Evolutionary conservation across 169 alveolate genomes (phyloP).

Genomic region (Gregarina niphandrodes): DNA sequence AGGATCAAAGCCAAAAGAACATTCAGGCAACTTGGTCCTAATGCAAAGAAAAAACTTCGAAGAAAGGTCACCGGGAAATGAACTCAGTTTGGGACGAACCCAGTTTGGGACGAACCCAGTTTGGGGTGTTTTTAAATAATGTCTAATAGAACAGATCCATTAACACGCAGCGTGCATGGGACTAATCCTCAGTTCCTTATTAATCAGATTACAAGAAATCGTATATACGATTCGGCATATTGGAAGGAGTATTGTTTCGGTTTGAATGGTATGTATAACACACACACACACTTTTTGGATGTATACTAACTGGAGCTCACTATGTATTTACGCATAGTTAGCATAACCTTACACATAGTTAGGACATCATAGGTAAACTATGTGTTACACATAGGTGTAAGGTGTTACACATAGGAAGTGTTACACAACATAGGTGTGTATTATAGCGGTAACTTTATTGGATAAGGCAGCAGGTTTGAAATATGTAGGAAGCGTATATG

Average conservation of each 20-base stretch:
- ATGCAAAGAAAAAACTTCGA: no score
- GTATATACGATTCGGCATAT: slow-evolving; percentile 34
- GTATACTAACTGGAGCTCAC: background rate
- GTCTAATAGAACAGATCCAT: slow-evolving; percentile 51
- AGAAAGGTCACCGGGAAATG: no score
- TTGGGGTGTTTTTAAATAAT: slow-evolving; percentile 5
- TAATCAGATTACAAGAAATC: slow-evolving; percentile 38
- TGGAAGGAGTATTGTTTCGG: slow-evolving; percentile 54
- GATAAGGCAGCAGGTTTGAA: slow-evolving; percentile 72
- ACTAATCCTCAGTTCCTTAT: slow-evolving; percentile 46
- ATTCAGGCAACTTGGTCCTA: no score
- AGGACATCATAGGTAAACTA: background rate
- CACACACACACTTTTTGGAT: background rate
- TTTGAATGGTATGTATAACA: slow-evolving; percentile 19
- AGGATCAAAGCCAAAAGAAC: no score
- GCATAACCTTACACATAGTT: background rate
- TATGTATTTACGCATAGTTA: background rate
- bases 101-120: no score
- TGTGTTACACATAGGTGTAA: background rate
- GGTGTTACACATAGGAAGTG: slow-evolving; percentile 1
- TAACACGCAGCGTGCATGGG: slow-evolving; percentile 33
- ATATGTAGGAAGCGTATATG: slow-evolving; percentile 76
- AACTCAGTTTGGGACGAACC: no score
- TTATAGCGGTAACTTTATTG: slow-evolving; percentile 57
- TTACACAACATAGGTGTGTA: background rate